Evolutionary conservation across 768 basidiomycete genomes (phyloP).

Genomic region (Boletus huronensis): DNA sequence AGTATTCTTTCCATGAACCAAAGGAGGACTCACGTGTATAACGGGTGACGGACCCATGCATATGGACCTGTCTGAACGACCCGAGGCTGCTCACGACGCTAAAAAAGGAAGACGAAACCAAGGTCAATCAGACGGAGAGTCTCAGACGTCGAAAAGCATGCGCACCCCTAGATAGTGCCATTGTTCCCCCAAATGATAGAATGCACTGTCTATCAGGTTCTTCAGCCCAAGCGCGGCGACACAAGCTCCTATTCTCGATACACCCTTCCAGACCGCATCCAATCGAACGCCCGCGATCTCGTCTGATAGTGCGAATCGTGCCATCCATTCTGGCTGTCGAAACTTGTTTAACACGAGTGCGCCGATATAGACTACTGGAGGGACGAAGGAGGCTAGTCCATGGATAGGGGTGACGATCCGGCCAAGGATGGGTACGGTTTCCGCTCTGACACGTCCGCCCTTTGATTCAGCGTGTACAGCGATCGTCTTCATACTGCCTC

Average conservation of each 20-base stretch:
- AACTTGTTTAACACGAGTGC: conserved; percentile 20
- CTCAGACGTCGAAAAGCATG: not conserved
- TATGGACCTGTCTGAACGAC: conserved; percentile 31
- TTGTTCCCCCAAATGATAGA: conserved; percentile 19
- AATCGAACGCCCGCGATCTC: not conserved
- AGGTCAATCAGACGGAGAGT: not conserved
- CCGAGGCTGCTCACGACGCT: conserved; percentile 25
- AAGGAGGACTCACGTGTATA: conserved; percentile 19
- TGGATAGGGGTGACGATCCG: conserved; percentile 22
- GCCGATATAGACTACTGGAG: conserved; percentile 21
- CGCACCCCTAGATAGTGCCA: conserved; percentile 24
- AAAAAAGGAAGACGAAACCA: not conserved
- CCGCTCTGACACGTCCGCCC: conserved; percentile 13
- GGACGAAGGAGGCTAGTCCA: conserved; percentile 2
- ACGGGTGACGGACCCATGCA: conserved; percentile 30
- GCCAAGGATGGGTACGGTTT: conserved; percentile 9
- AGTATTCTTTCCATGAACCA: not conserved
- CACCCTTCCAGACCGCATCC: conserved; percentile 3
- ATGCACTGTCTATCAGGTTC: not conserved
- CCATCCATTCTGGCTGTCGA: conserved; percentile 28
- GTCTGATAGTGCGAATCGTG: conserved; percentile 11
- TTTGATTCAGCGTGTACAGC: not conserved
- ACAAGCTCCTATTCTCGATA: conserved; percentile 17
- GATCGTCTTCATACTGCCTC: not conserved
- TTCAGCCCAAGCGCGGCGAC: conserved; percentile 3